phyloP scores from a whole-genome alignment of 148 eudicot species.

The Rhododendron williamsianum region DNA sequence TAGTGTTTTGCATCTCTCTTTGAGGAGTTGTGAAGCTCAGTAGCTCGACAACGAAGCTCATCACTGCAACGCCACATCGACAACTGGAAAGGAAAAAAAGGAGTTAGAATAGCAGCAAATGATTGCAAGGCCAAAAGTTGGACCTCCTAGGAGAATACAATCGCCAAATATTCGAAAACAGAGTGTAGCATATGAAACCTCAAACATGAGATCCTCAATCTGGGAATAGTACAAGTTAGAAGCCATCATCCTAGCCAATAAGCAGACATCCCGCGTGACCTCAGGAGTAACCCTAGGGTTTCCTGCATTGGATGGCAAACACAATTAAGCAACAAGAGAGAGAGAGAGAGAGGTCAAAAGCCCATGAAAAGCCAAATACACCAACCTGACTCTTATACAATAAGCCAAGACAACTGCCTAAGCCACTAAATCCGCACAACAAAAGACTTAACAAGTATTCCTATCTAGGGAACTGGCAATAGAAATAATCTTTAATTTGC shows the following conservation, averaged over 20 bases:
- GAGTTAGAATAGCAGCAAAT: neutral
- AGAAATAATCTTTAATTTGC: neutral
- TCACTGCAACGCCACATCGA: conserved; percentile 99
- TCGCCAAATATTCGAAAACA: neutral
- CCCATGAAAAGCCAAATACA: neutral
- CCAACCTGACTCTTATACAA: neutral
- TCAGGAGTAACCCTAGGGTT: conserved; percentile 99
- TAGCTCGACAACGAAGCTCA: conserved; percentile 79
- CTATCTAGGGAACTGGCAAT: neutral
- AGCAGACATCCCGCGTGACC: conserved; percentile 98
- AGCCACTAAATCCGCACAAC: neutral
- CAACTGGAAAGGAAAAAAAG: conserved; percentile 38
- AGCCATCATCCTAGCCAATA: conserved; percentile 99
- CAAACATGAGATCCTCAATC: conserved; percentile 99
- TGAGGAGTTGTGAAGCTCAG: conserved; percentile 56
- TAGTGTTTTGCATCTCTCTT: conserved; percentile 92
- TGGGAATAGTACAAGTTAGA: conserved; percentile 93
- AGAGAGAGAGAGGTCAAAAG: too few relatives aligned
- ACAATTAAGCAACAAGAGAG: conserved; percentile 8
- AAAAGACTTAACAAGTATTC: neutral
- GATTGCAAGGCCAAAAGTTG: neutral
- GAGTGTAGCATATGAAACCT: conserved; percentile 36
- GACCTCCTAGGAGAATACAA: neutral
- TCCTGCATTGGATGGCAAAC: conserved; percentile 39
- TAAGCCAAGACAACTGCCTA: neutral